Conservation (phyloP, 331 rosid genomes). For the Malus hybrid region DNA sequence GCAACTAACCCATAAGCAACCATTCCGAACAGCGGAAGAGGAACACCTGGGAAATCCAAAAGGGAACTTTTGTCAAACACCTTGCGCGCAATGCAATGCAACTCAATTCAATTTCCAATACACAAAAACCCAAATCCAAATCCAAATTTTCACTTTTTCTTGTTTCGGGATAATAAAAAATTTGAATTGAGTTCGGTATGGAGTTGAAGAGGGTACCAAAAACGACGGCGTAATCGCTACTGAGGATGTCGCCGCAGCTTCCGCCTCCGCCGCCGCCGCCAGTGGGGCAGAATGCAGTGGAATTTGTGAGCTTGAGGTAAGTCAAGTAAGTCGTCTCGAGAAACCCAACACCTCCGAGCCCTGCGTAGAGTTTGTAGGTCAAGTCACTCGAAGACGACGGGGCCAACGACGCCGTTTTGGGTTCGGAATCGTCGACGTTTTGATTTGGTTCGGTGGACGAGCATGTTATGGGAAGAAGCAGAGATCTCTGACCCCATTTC, state of each 20-base stretch:
- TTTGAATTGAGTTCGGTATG: background rate
- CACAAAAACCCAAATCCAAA: background rate
- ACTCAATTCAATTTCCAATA: slow-evolving; percentile 1
- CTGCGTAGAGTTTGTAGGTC: slow-evolving; percentile 37
- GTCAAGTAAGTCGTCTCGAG: slow-evolving; percentile 79
- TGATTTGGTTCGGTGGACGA: slow-evolving; percentile 33
- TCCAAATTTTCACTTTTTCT: background rate
- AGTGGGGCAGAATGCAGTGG: slow-evolving; percentile 67
- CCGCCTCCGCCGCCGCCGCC: slow-evolving; percentile 59
- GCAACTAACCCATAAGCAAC: slow-evolving; percentile 64
- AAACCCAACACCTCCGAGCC: slow-evolving; percentile 63
- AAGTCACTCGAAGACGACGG: slow-evolving; percentile 25
- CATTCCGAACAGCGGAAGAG: slow-evolving; percentile 90
- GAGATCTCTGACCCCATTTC: slow-evolving; percentile 7
- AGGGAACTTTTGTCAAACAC: slow-evolving; percentile 29
- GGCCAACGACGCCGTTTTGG: slow-evolving; percentile 18
- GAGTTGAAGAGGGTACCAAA: slow-evolving; percentile 39
- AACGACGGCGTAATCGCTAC: slow-evolving; percentile 71
- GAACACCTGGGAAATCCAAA: slow-evolving; percentile 58
- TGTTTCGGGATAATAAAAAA: background rate
- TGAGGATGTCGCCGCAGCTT: slow-evolving; percentile 59
- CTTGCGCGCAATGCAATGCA: slow-evolving; percentile 3
- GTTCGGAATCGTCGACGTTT: slow-evolving; percentile 25
- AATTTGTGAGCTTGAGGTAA: slow-evolving; percentile 63
- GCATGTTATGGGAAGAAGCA: slow-evolving; percentile 31